Conservation (phyloP, 169 alveolate species). For the Plasmodium cynomolgi region DNA sequence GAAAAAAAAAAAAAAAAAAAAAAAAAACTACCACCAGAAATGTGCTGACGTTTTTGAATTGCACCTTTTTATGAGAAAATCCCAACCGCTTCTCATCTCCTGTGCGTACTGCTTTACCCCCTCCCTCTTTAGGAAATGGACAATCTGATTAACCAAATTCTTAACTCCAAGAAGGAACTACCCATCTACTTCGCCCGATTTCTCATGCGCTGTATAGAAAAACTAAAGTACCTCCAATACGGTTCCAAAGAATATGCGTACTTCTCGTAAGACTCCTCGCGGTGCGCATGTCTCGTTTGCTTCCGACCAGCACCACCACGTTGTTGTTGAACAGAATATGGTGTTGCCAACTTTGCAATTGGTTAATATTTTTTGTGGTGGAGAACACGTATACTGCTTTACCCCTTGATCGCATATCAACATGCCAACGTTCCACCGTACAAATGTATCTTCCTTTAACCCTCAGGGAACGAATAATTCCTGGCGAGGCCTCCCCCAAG, state of each 20-base stretch:
- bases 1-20: not conserved
- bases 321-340: not conserved
- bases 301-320: not conserved
- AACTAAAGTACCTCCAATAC: conserved; percentile 41
- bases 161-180: not conserved
- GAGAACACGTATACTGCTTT: not conserved
- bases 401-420: not conserved
- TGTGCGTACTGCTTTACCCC: not conserved
- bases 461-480: not conserved
- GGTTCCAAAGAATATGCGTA: conserved; percentile 38
- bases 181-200: not conserved
- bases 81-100: not conserved
- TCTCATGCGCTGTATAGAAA: conserved; percentile 26
- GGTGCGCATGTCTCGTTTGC: not conserved
- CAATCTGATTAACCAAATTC: conserved; percentile 1
- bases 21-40: not conserved
- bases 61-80: not conserved
- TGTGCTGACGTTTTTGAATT: not conserved
- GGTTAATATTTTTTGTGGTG: not conserved
- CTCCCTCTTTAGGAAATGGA: conserved; percentile 6
- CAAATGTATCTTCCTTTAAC: not conserved
- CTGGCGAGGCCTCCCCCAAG: not conserved
- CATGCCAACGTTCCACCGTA: not conserved
- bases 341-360: not conserved
- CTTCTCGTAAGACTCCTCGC: conserved; percentile 12